These are phyloP conservation scores for Metschnikowia shivogae DNA, from an alignment of 805 yeast genomes.

Conservation along the genomic window DNA sequence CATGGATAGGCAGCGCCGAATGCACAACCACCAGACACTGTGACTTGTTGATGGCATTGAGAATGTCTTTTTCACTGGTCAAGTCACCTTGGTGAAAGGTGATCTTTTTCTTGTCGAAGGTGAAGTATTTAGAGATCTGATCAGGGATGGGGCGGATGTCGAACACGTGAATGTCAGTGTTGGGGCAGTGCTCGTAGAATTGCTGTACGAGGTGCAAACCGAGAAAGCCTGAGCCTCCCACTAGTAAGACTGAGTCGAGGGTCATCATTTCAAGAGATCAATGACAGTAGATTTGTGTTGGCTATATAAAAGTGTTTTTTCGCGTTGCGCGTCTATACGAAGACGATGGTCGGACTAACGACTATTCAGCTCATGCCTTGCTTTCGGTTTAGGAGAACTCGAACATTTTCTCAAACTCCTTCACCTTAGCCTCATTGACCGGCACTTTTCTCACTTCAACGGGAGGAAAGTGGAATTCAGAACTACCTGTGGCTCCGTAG, in stretches of 20 bases:
- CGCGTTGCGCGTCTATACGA: conserved; percentile 5
- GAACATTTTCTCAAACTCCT: conserved; percentile 24
- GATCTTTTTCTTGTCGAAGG: conserved; percentile 60
- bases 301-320: conserved; percentile 4
- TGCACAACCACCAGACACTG: conserved; percentile 80
- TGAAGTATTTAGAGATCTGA: conserved; percentile 62
- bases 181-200: conserved; percentile 60
- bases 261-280: conserved; percentile 8
- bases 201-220: conserved; percentile 90
- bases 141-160: conserved; percentile 89
- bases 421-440: conserved; percentile 26
- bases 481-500: neutral
- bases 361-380: neutral
- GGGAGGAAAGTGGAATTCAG: conserved; percentile 22
- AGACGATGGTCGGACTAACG: neutral
- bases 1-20: conserved; percentile 96
- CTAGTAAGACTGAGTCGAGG: conserved; percentile 61
- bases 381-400: conserved; percentile 17
- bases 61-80: conserved; percentile 67
- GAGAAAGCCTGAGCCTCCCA: conserved; percentile 96
- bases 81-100: conserved; percentile 76
- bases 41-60: conserved; percentile 52
- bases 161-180: conserved; percentile 77
- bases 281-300: conserved; percentile 3
- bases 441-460: conserved; percentile 17